These are phyloP conservation scores for Aspergillus sclerotiicarbonarius DNA, from an alignment of 495 filamentous ascomycete species.

Conservation along the genomic window DNA sequence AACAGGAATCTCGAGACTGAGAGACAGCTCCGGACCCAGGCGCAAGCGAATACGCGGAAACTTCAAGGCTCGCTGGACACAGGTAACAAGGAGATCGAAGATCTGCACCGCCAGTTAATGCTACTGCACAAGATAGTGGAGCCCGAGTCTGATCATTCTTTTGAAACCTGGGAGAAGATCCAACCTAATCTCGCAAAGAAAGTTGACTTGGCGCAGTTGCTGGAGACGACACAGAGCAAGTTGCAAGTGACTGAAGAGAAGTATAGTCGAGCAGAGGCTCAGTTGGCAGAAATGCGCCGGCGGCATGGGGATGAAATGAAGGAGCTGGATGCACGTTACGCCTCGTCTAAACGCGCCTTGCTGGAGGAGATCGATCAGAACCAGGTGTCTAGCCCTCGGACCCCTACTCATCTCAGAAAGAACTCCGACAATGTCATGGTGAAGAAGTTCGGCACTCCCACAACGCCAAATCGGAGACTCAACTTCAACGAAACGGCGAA, in stretches of 20 bases:
- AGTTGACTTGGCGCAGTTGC: constrained; percentile 79
- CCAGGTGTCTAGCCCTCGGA: constrained; percentile 71
- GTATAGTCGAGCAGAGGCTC: constrained; percentile 76
- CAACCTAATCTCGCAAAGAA: constrained; percentile 59
- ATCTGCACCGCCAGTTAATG: constrained; percentile 75
- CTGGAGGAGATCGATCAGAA: constrained; percentile 89
- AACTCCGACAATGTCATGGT: constrained; percentile 61
- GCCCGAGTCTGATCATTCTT: constrained; percentile 63
- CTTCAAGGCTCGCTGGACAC: constrained; percentile 75
- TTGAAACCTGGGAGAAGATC: constrained; percentile 61
- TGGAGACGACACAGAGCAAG: constrained; percentile 86
- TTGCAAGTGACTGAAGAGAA: constrained; percentile 83
- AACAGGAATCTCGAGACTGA: constrained; percentile 91
- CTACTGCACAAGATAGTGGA: constrained; percentile 83
- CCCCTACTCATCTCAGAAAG: constrained; percentile 71
- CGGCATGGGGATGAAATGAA: constrained; percentile 70
- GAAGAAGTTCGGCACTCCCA: constrained; percentile 68
- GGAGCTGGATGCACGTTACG: constrained; percentile 69
- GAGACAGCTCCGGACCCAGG: constrained; percentile 77
- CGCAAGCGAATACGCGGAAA: constrained; percentile 80
- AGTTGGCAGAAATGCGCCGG: constrained; percentile 74
- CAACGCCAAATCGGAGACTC: constrained; percentile 72
- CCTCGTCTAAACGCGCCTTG: constrained; percentile 66
- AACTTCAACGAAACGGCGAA: constrained; percentile 60
- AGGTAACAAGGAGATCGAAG: constrained; percentile 73